Evolutionary conservation across 2,329 filamentous ascomycete genomes (phyloP), one percentile per base, ranked within the genome.

Genomic region (Microsporum canis): DNA sequence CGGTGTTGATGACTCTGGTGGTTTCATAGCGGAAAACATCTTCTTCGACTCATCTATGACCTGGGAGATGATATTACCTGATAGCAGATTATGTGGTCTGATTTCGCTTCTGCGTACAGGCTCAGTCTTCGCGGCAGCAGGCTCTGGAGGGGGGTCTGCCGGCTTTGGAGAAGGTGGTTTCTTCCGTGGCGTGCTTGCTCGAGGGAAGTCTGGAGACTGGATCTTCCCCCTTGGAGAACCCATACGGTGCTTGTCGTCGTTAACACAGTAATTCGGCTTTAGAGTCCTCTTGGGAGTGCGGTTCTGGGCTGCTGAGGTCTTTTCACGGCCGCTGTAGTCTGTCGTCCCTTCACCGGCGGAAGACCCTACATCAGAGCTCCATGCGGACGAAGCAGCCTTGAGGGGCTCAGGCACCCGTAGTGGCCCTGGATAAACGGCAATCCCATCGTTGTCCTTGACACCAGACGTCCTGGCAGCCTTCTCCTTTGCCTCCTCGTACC

Each of bases 11-110:
- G 49, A 27, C 31, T 53, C 49, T 33, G 73, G 66, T 14, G 69
- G 64, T 58, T 75, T 74, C 3, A 73, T 71, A 60, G 73, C 74
- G n/a, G 70, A 68, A 63, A 79, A 77, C 64, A 77, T 73, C 62
- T 76, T 78, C 61, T 70, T 75, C 1, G 75, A 76, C 58, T 77
- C 75, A 38, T 73, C 74, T 38, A 76, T 66, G 62, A 78, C 75
- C 55, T 78, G 77, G 47, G 68, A 72, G 56, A 78, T 70, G 33
- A 78, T 71, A 1, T 75, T 73, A 36, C 71, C 72, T n/a, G 49
- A 34, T 3, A 53, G 27, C 12, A 53, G 49, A 53, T 57, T 57
- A 5, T 39, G 55, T 8, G 55, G 14, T 17, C 49, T 57, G 4
- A 57, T 57, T 29, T 57, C 55, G 7, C 55, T 53, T 34, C 49